phyloP scores from a whole-genome alignment of 305 asterid species.

The Coffea humblotiana region DNA sequence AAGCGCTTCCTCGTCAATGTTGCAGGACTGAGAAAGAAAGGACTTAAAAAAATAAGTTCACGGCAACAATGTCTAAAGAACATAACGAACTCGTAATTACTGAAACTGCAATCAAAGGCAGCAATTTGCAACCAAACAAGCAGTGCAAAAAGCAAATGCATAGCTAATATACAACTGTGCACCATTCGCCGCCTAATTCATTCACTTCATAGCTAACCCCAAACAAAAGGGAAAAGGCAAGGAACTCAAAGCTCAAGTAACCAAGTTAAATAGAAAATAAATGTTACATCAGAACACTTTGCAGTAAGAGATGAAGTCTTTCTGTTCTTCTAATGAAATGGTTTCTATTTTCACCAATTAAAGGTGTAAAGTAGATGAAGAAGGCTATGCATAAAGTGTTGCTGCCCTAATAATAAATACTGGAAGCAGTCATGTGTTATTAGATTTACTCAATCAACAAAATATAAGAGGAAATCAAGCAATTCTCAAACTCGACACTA shows the following conservation, averaged over 20 bases:
- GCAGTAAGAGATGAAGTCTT: neutral
- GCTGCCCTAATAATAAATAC: neutral
- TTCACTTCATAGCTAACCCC: neutral
- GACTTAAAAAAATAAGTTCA: neutral
- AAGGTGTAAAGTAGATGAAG: neutral
- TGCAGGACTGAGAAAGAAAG: slow-evolving; percentile 56
- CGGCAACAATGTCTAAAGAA: slow-evolving; percentile 2
- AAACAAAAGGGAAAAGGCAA: neutral
- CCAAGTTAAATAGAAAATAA: neutral
- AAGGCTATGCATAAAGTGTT: neutral
- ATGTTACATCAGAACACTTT: neutral
- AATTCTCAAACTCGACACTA: neutral
- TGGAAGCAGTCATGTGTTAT: neutral
- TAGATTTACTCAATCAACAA: neutral
- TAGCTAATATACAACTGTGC: neutral
- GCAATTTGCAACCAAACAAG: neutral
- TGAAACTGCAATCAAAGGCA: neutral
- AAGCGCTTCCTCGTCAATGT: slow-evolving; percentile 75
- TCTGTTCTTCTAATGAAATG: neutral
- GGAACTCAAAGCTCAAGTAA: neutral
- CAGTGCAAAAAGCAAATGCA: neutral
- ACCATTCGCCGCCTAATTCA: neutral
- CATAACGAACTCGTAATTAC: neutral
- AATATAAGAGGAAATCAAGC: neutral
- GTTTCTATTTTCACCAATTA: neutral